Base-by-base conservation (phyloP, 371 early-diverging fungal genomes). In the Sporodiniella umbellata region DNA sequence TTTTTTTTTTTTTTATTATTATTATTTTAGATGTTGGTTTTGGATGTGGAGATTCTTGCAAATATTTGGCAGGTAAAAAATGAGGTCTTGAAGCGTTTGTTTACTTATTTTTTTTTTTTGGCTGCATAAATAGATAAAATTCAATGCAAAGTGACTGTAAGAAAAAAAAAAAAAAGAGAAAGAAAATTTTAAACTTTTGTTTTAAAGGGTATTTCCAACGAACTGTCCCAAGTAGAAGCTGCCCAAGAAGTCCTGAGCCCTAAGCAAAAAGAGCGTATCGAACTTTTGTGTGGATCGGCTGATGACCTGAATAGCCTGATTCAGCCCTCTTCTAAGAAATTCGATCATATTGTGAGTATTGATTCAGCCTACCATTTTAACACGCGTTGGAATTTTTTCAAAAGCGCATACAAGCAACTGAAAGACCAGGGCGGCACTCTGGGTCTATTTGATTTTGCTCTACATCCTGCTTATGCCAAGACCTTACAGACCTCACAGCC, bases 331-430 rank as follows among this genome's bases (percentile, higher is more conserved):
- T 18, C 4, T 1, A 10, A 38, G 1, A 33, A 24, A 4, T 79
- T 66, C 43, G 72, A 78, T 35, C 63, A 68, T 56, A 67, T 83
- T 8, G 4, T 78, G 11, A 72, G 73, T 3, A 73, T 83, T 28
- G 83, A 83, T 51, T 75, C 81, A 0, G 83, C 83, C 0, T 80
- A 80, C 30, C 83, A 83, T 37, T 83, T 71, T 53, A 50, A 62
- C 23, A 79, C 83, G 0, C 77, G 81, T 1, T 72, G 70, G 58
- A 35, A 57, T 3, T 83, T 83, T 25, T 48, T 83, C 7, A 50
- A 56, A 14, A 60, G 59, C 4, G 72, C 70, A 1, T 45, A 54
- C 14, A 25, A 31, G 6, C 47, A 60, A 1, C 62, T 80, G 11
- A 33, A 48, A 4, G 15, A 19, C 3, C 54, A 68, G 2, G 56